Evolutionary conservation across 2,329 filamentous ascomycete species (phyloP).

Genomic region (Aspergillus ochraceus): DNA sequence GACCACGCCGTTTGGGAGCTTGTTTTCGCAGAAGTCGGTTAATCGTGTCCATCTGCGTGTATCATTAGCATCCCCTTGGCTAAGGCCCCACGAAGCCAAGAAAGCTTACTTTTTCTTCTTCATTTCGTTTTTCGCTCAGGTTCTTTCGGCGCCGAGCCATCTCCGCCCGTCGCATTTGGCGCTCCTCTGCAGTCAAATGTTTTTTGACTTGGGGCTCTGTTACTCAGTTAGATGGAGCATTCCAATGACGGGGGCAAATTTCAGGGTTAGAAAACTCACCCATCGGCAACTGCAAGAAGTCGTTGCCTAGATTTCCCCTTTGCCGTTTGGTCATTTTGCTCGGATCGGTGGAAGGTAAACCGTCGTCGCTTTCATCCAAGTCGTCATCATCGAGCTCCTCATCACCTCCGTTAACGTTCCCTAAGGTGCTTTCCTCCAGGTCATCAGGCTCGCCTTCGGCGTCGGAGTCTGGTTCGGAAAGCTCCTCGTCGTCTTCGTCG

Average conservation of each 20-base stretch:
- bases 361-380: constrained; percentile 42
- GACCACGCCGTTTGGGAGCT: constrained; percentile 58
- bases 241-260: neutral
- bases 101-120: constrained; percentile 67
- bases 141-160: constrained; percentile 75
- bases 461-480: constrained; percentile 48
- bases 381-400: constrained; percentile 43
- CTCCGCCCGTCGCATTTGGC: constrained; percentile 70
- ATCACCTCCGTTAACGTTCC: constrained; percentile 35
- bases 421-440: constrained; percentile 47
- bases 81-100: neutral
- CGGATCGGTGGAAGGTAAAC: constrained; percentile 54
- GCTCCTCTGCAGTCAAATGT: constrained; percentile 70
- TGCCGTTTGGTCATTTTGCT: constrained; percentile 69
- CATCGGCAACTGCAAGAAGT: constrained; percentile 57
- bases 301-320: constrained; percentile 58
- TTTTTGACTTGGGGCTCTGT: constrained; percentile 71
- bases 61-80: constrained; percentile 15
- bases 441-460: constrained; percentile 51
- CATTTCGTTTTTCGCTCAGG: constrained; percentile 72
- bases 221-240: constrained; percentile 14
- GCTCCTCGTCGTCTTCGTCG: constrained; percentile 39
- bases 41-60: constrained; percentile 63
- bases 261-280: constrained; percentile 35
- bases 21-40: constrained; percentile 68